A percentile compares a stretch with the other conserved stretches of the same genome.
Evolutionary conservation across 2,329 filamentous ascomycete species (phyloP).

Genomic region (Colletotrichum musicola): DNA sequence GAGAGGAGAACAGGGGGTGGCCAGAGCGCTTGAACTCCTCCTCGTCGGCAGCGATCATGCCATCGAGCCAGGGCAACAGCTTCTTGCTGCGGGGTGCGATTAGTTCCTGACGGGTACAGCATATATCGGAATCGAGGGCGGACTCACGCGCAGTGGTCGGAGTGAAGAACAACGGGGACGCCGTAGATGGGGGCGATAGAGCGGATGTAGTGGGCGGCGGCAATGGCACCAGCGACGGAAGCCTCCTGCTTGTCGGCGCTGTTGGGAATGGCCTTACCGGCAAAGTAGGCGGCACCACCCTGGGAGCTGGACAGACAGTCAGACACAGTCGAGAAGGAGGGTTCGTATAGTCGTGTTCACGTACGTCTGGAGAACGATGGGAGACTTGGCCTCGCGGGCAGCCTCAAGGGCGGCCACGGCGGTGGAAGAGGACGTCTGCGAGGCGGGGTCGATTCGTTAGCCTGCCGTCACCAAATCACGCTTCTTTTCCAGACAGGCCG

Average conservation of each 20-base stretch:
- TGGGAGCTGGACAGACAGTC: slow-evolving; percentile 67
- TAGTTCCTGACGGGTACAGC: background rate
- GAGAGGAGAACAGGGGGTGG: slow-evolving; percentile 92
- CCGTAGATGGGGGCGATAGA: slow-evolving; percentile 88
- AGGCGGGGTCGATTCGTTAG: slow-evolving; percentile 33
- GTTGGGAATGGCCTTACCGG: slow-evolving; percentile 89
- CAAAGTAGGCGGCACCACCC: slow-evolving; percentile 93
- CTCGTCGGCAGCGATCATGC: slow-evolving; percentile 95
- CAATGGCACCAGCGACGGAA: slow-evolving; percentile 88
- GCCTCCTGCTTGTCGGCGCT: slow-evolving; percentile 79
- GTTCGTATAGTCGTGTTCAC: background rate
- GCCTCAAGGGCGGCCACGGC: slow-evolving; percentile 92
- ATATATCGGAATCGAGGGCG: background rate
- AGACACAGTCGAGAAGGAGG: slow-evolving; percentile 1
- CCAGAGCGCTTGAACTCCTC: slow-evolving; percentile 92
- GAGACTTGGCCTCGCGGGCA: slow-evolving; percentile 89
- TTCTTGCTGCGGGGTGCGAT: slow-evolving; percentile 73
- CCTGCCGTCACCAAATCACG: slow-evolving; percentile 13
- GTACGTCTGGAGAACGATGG: slow-evolving; percentile 89
- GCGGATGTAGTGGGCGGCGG: slow-evolving; percentile 94
- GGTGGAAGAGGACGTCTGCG: slow-evolving; percentile 80
- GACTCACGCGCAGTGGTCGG: slow-evolving; percentile 86
- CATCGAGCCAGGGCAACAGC: slow-evolving; percentile 97
- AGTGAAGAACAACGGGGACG: slow-evolving; percentile 93
- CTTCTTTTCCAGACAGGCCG: background rate